These are phyloP conservation scores for Neofusicoccum sp. DNA, from an alignment of 2,329 filamentous ascomycete species.

Conservation along the genomic window DNA sequence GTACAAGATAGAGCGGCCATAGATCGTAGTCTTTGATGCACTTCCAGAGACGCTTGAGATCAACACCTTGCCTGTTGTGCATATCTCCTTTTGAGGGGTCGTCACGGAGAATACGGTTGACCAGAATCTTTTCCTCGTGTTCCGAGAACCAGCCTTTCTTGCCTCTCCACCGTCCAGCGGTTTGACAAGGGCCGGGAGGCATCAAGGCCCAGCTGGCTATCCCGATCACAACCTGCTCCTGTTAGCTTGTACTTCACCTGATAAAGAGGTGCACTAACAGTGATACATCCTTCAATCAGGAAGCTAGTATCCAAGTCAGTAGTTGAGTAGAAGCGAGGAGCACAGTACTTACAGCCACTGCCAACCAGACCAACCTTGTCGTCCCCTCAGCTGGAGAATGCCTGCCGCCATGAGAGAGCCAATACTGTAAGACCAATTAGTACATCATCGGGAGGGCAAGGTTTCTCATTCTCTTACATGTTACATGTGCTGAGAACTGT, in stretches of 20 bases:
- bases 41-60: slow-evolving; percentile 31
- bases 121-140: slow-evolving; percentile 8
- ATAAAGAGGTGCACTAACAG: slow-evolving; percentile 30
- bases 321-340: not conserved
- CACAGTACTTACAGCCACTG: slow-evolving; percentile 46
- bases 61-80: slow-evolving; percentile 38
- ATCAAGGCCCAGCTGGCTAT: slow-evolving; percentile 43
- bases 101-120: slow-evolving; percentile 16
- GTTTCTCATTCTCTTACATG: not conserved
- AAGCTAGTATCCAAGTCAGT: not conserved
- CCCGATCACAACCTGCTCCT: slow-evolving; percentile 43
- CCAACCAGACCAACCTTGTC: slow-evolving; percentile 46
- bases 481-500: slow-evolving; percentile 45
- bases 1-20: slow-evolving; percentile 36
- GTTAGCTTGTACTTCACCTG: not conserved
- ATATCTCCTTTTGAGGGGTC: slow-evolving; percentile 31
- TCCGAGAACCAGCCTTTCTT: slow-evolving; percentile 6
- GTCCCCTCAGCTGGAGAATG: slow-evolving; percentile 43
- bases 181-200: slow-evolving; percentile 1
- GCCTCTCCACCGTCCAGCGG: slow-evolving; percentile 1
- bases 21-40: slow-evolving; percentile 37
- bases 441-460: not conserved
- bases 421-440: slow-evolving; percentile 45
- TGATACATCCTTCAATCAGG: slow-evolving; percentile 40
- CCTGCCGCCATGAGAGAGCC: slow-evolving; percentile 46